A percentile compares a stretch with the other conserved stretches of the same genome.
These are phyloP conservation scores for Kwoniella sp. DNA, from an alignment of 768 basidiomycete genomes.

Conservation along the genomic window DNA sequence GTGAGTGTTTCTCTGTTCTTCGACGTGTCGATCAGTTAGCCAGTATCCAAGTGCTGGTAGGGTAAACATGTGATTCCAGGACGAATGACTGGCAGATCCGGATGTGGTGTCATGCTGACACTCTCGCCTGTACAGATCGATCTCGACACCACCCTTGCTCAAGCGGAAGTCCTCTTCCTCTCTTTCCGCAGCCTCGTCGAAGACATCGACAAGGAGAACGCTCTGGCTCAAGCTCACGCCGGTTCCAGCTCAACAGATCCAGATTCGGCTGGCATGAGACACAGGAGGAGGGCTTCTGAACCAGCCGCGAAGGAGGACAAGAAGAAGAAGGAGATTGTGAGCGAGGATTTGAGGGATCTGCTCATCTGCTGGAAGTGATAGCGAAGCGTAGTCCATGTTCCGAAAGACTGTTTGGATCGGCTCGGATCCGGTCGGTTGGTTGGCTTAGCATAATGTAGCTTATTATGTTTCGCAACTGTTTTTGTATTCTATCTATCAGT, in stretches of 20 bases:
- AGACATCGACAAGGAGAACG: constrained; percentile 68
- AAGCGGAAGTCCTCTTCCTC: constrained; percentile 94
- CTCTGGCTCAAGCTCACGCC: constrained; percentile 4
- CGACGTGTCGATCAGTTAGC: no score
- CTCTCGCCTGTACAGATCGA: constrained; percentile 64
- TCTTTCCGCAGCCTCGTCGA: constrained; percentile 86
- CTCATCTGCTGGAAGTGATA: constrained; percentile 20
- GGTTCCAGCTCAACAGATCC: neutral
- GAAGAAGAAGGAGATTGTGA: constrained; percentile 17
- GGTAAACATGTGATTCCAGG: no score
- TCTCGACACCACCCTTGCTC: constrained; percentile 89
- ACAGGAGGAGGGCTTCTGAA: constrained; percentile 9
- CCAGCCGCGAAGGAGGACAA: constrained; percentile 1
- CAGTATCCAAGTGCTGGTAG: no score
- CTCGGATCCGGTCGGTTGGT: neutral
- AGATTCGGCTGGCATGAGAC: constrained; percentile 7
- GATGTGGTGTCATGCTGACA: neutral
- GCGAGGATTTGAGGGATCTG: constrained; percentile 23
- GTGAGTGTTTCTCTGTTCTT: constrained; percentile 43
- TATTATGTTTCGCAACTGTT: no score
- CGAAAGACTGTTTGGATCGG: no score
- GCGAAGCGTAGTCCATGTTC: neutral
- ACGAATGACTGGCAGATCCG: neutral
- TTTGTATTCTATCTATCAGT: no score
- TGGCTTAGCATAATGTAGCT: no score